Evolutionary conservation across 495 filamentous ascomycete genomes (phyloP).

Genomic region (Hypomontagnella monticulosa): DNA sequence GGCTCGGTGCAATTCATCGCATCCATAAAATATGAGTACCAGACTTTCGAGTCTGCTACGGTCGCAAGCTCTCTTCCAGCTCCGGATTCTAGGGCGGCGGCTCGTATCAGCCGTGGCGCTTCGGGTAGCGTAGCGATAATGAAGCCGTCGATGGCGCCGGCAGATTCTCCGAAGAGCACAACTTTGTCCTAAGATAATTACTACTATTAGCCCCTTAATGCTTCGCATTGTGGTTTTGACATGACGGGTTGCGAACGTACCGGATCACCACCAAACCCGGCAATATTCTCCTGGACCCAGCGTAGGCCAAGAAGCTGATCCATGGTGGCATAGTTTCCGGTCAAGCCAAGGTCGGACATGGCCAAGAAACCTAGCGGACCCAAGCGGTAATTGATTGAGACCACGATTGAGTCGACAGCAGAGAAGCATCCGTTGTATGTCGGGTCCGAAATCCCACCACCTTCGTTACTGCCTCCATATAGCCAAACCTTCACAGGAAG

Average conservation of each 20-base stretch:
- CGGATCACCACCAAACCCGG: slow-evolving; percentile 66
- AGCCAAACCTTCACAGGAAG: slow-evolving; percentile 57
- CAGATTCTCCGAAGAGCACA: slow-evolving; percentile 54
- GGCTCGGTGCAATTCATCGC: slow-evolving; percentile 41
- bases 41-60: slow-evolving; percentile 22
- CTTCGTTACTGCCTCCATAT: slow-evolving; percentile 50
- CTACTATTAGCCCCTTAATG: slow-evolving; percentile 30
- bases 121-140: slow-evolving; percentile 49
- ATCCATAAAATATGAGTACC: slow-evolving; percentile 40
- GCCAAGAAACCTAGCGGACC: slow-evolving; percentile 68
- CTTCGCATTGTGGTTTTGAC: slow-evolving; percentile 36
- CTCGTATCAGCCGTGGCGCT: slow-evolving; percentile 46
- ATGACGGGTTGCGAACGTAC: slow-evolving; percentile 9
- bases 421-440: slow-evolving; percentile 55
- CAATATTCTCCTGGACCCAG: slow-evolving; percentile 64
- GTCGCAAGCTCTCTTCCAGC: slow-evolving; percentile 41
- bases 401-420: slow-evolving; percentile 50
- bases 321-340: slow-evolving; percentile 58
- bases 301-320: slow-evolving; percentile 64
- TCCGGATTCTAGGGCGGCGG: slow-evolving; percentile 51
- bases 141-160: slow-evolving; percentile 50
- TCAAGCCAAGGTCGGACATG: slow-evolving; percentile 29
- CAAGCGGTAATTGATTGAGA: slow-evolving; percentile 64
- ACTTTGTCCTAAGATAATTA: slow-evolving; percentile 43
- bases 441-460: slow-evolving; percentile 44